These are phyloP conservation scores for Solanum chacoense DNA, from an alignment of 305 asterid genomes.

Conservation along the genomic window DNA sequence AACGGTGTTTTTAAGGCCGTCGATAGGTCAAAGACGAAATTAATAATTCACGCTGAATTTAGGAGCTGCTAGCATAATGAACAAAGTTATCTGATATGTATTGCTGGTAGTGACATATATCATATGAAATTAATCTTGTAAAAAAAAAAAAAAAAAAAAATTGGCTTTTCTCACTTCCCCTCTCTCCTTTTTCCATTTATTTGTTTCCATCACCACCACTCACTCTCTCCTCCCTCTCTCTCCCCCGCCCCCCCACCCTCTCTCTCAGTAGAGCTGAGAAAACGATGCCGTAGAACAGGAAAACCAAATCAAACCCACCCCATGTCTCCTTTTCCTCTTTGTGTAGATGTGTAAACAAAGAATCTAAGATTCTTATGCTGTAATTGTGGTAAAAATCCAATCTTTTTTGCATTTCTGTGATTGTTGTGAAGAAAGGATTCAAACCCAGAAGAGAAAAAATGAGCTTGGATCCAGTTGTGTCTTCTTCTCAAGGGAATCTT, in stretches of 20 bases:
- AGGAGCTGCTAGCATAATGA: not conserved
- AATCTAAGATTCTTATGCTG: not conserved
- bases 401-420: not conserved
- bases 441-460: not conserved
- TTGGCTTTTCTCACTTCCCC: not conserved
- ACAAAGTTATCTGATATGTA: not conserved
- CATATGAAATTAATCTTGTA: not conserved
- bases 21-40: not conserved
- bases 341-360: not conserved
- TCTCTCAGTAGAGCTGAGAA: not conserved
- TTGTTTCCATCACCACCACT: constrained; percentile 3
- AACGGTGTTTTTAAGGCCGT: not conserved
- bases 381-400: not conserved
- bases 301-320: not conserved
- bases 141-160: not conserved
- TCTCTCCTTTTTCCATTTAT: not conserved
- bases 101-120: too few species aligned
- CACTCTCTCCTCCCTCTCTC: not conserved
- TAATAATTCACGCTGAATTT: not conserved
- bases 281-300: not conserved
- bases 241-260: not conserved
- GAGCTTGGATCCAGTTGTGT: constrained; percentile 29
- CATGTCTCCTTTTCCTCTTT: not conserved
- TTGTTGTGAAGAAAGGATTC: not conserved
- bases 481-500: constrained; percentile 35